Evolutionary conservation across 257 asterid species (phyloP).

Genomic region (Nicotiana undulata): DNA sequence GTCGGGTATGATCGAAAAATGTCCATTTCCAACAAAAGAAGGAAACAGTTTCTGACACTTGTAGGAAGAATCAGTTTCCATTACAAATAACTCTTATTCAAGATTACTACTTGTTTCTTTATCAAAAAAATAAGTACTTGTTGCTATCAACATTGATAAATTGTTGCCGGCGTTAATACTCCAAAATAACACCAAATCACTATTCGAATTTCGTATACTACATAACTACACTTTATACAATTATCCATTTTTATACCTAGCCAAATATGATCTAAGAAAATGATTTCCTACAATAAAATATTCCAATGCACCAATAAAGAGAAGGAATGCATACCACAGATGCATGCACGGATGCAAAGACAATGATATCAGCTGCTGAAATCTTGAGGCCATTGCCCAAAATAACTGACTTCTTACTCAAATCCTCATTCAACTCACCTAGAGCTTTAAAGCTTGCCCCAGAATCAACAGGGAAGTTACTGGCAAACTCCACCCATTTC

Average conservation of each 20-base stretch:
- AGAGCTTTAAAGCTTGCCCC: slow-evolving; percentile 31
- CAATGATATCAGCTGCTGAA: slow-evolving; percentile 62
- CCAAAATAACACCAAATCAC: no score
- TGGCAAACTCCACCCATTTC: slow-evolving; percentile 52
- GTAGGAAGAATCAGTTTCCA: neutral
- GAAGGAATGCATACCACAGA: slow-evolving; percentile 39
- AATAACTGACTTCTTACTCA: slow-evolving; percentile 58
- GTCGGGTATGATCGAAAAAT: neutral
- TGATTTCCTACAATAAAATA: neutral
- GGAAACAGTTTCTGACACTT: neutral
- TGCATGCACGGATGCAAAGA: slow-evolving; percentile 58
- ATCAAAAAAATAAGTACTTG: no score
- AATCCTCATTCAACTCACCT: slow-evolving; percentile 52
- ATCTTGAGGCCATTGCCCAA: slow-evolving; percentile 50
- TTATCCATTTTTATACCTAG: no score
- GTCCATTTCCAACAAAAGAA: neutral
- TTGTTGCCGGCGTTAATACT: no score
- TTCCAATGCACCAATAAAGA: neutral
- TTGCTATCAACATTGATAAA: no score
- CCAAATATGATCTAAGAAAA: neutral
- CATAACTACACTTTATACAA: no score
- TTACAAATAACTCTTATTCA: neutral
- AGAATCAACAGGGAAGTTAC: slow-evolving; percentile 31
- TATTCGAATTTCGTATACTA: no score
- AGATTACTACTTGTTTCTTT: no score